Evolutionary conservation across 139 green algal genomes (phyloP), one percentile per base, ranked within the genome.

Genomic region (Chlamydomonas applanata): DNA sequence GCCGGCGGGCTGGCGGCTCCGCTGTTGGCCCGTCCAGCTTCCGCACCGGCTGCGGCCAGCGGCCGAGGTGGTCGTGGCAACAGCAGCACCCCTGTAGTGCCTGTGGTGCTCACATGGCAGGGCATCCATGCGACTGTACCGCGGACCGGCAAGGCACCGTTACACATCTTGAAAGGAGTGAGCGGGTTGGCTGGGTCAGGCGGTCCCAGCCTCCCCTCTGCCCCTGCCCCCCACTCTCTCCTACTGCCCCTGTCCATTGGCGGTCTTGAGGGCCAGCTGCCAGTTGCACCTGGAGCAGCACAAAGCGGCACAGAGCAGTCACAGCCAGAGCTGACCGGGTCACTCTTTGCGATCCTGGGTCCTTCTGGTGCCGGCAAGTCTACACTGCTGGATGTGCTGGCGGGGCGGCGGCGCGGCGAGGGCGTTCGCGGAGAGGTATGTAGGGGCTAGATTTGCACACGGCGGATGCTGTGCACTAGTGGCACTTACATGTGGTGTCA

Each of bases 371-470:
- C 68, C 13, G 68, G 68, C 45, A 73, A 73, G 40, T 57, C 65
- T 30, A 89, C 83, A 19, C 75, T 93, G 71, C 72, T 93, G 78
- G 88, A 93, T 60, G 71, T 90, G 16, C 75, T 93, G 53, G 69
- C 86, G 24, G 85, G 85, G 5, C 74, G 85, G 7, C 64, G 77
- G 2, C 71, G 20, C 30, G 86, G 79, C 27, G 13, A 62, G 4
- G 77, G 77, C 1, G 73, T 89, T 11, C 73, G 52, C 3, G 88
- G 86, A 2, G 53, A 83, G 57, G 54, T n/a, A n/a, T n/a, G n/a
- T n/a, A n/a, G n/a, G n/a, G n/a, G n/a, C n/a, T n/a, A n/a, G n/a
- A n/a, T n/a, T n/a, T n/a, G n/a, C n/a, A n/a, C n/a, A n/a, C n/a
- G n/a, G n/a, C n/a, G n/a, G n/a, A n/a, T n/a, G n/a, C n/a, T n/a